Base-by-base conservation (phyloP, 192 early-diverging fungal genomes). In the Coemansia sp. region DNA sequence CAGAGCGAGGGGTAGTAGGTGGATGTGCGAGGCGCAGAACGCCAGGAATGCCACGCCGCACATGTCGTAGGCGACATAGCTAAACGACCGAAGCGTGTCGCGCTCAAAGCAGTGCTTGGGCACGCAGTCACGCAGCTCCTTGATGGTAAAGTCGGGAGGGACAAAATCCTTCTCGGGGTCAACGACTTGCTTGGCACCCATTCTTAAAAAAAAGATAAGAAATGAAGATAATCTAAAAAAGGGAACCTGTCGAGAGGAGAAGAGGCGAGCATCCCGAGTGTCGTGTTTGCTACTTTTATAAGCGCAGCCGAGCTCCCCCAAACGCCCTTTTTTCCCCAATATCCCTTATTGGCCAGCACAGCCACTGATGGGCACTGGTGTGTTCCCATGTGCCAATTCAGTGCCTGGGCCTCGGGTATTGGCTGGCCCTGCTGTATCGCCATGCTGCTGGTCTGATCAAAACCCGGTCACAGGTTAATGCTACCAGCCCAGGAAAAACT, bases 71-170 rank as follows among this genome's bases (percentile, higher is more conserved):
- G 84, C 68, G 6, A 96, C 86, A 84, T 94, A 93, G 64, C 76
- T 77, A 73, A 95, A 89, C 28, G 93, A 94, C 38, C 83, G 77
- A 43, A 95, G 75, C 2, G 91, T 89, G 64, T 89, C 85, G 67
- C 94, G 89, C 77, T 94, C 84, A 70, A 96, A 98, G 85, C 93
- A 96, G 73, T 96, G 93, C 48, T 91, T 89, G 31, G 96, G 96
- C 16, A 98, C 87, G 67, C 85, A 84, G 66, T 92, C 91, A 61
- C 93, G 90, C 68, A 98, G 86, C 73, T 95, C 90, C 85, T 96
- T 96, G 79, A 98, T 85, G 39, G 91, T 93, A 68, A 95, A 92
- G 33, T 82, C 79, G 8, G 91, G 90, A 6, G 88, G 82, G 57
- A 50, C 78, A 69, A 75, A 80, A 59, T 66, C 69, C 65, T 62